Percentiles rank a stretch among this genome's conserved stretches.
These are phyloP conservation scores for Melampsora americana DNA, from an alignment of 1,284 basidiomycete genomes.

Conservation along the genomic window DNA sequence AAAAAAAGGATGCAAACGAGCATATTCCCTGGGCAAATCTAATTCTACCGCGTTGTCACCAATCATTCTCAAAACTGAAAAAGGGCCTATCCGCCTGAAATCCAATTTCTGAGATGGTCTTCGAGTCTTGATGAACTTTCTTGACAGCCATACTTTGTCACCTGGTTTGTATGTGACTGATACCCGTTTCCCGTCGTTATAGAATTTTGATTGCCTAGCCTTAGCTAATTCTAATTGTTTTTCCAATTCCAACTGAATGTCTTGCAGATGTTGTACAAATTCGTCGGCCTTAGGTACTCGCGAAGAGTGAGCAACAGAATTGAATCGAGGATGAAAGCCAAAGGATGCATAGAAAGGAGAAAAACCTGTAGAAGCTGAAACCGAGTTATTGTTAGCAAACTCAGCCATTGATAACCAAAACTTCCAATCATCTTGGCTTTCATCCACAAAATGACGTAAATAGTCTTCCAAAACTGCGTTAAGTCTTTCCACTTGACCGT, in stretches of 20 bases:
- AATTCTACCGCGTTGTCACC: not conserved
- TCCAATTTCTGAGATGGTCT: not conserved
- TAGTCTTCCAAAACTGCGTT: slow-evolving; percentile 33
- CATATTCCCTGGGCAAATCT: not conserved
- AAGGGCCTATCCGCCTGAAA: not conserved
- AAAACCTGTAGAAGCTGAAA: slow-evolving; percentile 49
- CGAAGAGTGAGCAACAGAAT: not conserved
- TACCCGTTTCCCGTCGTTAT: not conserved
- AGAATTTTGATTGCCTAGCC: not conserved
- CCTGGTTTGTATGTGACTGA: not conserved
- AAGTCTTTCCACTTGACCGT: slow-evolving; percentile 20
- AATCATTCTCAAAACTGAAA: not conserved
- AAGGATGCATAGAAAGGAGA: slow-evolving; percentile 58
- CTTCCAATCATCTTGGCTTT: slow-evolving; percentile 49
- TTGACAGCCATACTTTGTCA: slow-evolving; percentile 4
- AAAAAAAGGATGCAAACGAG: slow-evolving; percentile 7
- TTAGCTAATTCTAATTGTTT: not conserved
- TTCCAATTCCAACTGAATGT: not conserved
- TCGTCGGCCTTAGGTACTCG: not conserved
- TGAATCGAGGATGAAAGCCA: slow-evolving; percentile 53
- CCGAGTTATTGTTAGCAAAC: slow-evolving; percentile 53
- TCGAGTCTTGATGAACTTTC: not conserved
- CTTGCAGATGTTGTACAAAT: not conserved
- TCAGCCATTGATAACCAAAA: slow-evolving; percentile 50
- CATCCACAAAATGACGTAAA: slow-evolving; percentile 45